Evolutionary conservation across 805 yeast species (phyloP).

Genomic region (Saccharomycopsis sp.): DNA sequence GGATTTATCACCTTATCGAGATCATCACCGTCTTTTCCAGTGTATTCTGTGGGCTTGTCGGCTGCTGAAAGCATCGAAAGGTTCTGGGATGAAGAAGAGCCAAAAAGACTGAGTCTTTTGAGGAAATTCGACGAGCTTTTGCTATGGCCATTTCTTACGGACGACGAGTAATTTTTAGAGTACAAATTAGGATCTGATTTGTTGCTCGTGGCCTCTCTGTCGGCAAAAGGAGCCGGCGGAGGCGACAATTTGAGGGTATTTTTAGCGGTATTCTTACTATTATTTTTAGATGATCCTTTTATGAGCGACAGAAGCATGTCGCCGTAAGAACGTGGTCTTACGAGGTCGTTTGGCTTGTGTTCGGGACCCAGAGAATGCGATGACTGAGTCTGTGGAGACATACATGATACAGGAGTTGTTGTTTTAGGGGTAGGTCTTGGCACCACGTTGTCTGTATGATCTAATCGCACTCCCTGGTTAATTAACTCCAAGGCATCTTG

Average conservation of each 20-base stretch:
- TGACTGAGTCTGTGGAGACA: not conserved
- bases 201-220: not conserved
- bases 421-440: conserved; percentile 15
- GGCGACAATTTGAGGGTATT: not conserved
- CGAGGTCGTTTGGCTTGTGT: not conserved
- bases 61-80: not conserved
- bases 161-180: not conserved
- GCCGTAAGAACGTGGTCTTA: not conserved
- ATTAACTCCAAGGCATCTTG: conserved; percentile 18
- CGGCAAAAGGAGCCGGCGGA: not conserved
- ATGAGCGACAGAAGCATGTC: not conserved
- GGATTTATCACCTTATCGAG: conserved; percentile 1
- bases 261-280: not conserved
- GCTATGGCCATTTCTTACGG: not conserved
- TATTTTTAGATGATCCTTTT: not conserved
- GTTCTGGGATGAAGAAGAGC: conserved; percentile 1
- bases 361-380: not conserved
- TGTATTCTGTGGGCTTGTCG: not conserved
- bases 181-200: conserved; percentile 3
- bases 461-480: conserved; percentile 13
- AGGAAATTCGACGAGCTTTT: conserved; percentile 10
- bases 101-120: conserved; percentile 12
- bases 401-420: conserved; percentile 4
- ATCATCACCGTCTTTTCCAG: not conserved
- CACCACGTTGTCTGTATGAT: conserved; percentile 14